These are phyloP conservation scores for Tubosaeta sp. DNA, from an alignment of 768 basidiomycete species.

Conservation along the genomic window DNA sequence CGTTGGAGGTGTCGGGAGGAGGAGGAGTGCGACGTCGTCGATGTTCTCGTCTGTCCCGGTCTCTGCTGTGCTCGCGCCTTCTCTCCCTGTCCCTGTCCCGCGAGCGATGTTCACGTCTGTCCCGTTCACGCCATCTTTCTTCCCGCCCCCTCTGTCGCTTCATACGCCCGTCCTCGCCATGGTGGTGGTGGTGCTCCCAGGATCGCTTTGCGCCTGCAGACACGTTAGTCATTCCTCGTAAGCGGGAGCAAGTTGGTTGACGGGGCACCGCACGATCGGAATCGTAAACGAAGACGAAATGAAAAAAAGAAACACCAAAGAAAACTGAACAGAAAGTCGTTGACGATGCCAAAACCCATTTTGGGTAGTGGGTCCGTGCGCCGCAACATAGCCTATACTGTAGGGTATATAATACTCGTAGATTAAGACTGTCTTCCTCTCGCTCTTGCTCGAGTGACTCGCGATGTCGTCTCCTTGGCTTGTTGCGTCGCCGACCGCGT, in stretches of 20 bases:
- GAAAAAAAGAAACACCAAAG: not conserved
- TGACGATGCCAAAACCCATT: not conserved
- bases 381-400: not conserved
- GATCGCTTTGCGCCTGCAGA: conserved; percentile 81
- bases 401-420: no score
- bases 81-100: conserved; percentile 30
- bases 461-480: no score
- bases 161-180: conserved; percentile 31
- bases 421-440: conserved; percentile 1
- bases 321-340: not conserved
- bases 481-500: conserved; percentile 5
- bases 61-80: conserved; percentile 26
- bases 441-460: not conserved
- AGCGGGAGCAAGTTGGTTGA: conserved; percentile 50
- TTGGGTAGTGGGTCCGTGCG: not conserved
- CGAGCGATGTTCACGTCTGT: conserved; percentile 33
- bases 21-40: conserved; percentile 22
- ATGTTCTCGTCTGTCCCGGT: conserved; percentile 19
- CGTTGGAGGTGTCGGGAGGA: conserved; percentile 14
- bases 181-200: conserved; percentile 52
- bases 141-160: conserved; percentile 55
- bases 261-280: conserved; percentile 76
- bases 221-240: conserved; percentile 67
- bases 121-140: conserved; percentile 63
- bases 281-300: conserved; percentile 7